A percentile compares a stretch with the other conserved stretches of the same genome.
phyloP scores from a whole-genome alignment of 768 basidiomycete genomes.

The Galerina sulciceps region DNA sequence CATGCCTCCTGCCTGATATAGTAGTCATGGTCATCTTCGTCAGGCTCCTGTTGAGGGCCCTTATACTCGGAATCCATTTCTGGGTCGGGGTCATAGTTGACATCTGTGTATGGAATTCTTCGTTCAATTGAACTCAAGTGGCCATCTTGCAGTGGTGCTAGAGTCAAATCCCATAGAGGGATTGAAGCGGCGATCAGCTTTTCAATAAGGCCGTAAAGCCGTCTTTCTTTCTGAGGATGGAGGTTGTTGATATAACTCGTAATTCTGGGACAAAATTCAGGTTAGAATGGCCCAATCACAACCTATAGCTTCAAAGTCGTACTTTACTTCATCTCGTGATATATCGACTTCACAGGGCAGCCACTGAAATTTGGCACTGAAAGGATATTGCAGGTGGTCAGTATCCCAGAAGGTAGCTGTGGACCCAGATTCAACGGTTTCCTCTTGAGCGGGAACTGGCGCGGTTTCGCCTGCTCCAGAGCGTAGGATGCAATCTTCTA shows the following conservation, averaged over 20 bases:
- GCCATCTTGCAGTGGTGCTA: no score
- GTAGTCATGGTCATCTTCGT: conserved; percentile 23
- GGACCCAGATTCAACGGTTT: neutral
- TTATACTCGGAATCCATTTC: conserved; percentile 14
- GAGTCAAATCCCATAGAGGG: no score
- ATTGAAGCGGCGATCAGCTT: no score
- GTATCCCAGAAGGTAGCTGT: neutral
- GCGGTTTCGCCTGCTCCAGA: conserved; percentile 24
- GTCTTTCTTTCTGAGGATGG: no score
- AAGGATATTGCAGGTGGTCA: conserved; percentile 5
- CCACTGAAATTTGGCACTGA: conserved; percentile 31
- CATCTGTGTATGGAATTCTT: conserved; percentile 13
- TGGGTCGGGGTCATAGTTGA: conserved; percentile 22
- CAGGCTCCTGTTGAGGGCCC: conserved; percentile 19
- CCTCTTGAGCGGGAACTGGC: conserved; percentile 13
- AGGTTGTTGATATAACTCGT: no score
- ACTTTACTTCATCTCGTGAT: conserved; percentile 23
- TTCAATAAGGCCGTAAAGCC: no score
- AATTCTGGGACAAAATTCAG: no score
- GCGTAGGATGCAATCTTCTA: conserved; percentile 25
- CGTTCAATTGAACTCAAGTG: no score
- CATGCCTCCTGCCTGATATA: conserved; percentile 15
- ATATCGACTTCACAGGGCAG: conserved; percentile 33
- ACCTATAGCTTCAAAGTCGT: neutral
- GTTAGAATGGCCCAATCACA: no score